phyloP scores from a whole-genome alignment of 2,329 filamentous ascomycete species.

The Neofusicoccum parvum region DNA sequence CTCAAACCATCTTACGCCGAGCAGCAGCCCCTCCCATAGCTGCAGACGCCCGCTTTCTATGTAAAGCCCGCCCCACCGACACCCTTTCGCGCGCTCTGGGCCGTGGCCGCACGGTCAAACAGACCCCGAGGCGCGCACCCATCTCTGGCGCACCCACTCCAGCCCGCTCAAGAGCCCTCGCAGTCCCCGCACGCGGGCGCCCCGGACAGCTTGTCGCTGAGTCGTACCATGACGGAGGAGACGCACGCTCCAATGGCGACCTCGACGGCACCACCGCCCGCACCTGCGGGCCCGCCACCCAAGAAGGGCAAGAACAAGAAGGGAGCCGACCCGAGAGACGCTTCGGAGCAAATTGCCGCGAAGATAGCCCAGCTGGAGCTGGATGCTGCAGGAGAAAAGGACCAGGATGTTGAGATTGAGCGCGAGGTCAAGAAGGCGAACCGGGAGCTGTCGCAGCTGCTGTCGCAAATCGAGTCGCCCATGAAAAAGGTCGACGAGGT shows the following conservation, averaged over 20 bases:
- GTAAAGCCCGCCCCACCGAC: background rate
- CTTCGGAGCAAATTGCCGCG: constrained; percentile 85
- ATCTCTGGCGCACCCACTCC: constrained; percentile 38
- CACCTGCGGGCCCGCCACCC: constrained; percentile 42
- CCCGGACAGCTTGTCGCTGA: background rate
- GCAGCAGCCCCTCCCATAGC: constrained; percentile 11
- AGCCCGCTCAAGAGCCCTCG: constrained; percentile 34
- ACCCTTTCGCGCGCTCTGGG: background rate
- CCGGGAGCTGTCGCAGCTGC: constrained; percentile 82
- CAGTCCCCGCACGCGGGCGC: constrained; percentile 38
- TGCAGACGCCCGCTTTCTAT: constrained; percentile 12
- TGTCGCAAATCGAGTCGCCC: constrained; percentile 85
- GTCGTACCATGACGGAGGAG: constrained; percentile 16
- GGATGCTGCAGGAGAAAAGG: constrained; percentile 89
- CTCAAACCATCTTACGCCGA: constrained; percentile 11
- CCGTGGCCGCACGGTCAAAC: background rate
- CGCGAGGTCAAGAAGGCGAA: constrained; percentile 93
- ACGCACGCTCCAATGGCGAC: constrained; percentile 10
- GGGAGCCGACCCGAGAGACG: constrained; percentile 77
- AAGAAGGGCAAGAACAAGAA: constrained; percentile 90
- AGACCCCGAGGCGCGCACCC: background rate
- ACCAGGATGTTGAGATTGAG: constrained; percentile 94
- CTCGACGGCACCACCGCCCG: constrained; percentile 15
- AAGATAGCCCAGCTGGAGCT: constrained; percentile 95
- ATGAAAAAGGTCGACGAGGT: constrained; percentile 89